phyloP scores from a whole-genome alignment of 345 rosid species.

The Pistacia vera region DNA sequence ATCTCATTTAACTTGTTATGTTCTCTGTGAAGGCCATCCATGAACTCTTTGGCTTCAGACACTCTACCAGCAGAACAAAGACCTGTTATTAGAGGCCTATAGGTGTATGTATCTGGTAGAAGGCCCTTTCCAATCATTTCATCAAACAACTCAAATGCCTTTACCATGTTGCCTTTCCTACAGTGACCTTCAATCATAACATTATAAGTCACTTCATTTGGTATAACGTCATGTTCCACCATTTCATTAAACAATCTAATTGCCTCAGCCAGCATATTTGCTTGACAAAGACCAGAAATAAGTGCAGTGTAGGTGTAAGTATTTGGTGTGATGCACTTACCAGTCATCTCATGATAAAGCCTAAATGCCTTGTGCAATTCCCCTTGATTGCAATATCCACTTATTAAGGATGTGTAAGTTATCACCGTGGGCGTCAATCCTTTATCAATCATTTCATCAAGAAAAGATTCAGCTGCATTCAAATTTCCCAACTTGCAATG shows the following conservation, averaged over 20 bases:
- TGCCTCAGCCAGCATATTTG: slow-evolving; percentile 60
- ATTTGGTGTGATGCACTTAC: slow-evolving; percentile 71
- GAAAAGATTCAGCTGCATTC: slow-evolving; percentile 51
- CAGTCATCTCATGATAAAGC: slow-evolving; percentile 83
- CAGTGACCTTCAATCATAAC: slow-evolving; percentile 81
- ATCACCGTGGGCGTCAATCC: slow-evolving; percentile 72
- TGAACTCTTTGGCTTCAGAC: slow-evolving; percentile 69
- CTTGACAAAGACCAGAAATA: slow-evolving; percentile 68
- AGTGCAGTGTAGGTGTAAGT: slow-evolving; percentile 70
- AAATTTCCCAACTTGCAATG: slow-evolving; percentile 73
- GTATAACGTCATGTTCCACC: slow-evolving; percentile 54
- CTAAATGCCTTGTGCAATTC: slow-evolving; percentile 58
- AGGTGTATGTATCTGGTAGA: slow-evolving; percentile 81
- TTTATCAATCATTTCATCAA: slow-evolving; percentile 55
- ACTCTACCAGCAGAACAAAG: slow-evolving; percentile 70
- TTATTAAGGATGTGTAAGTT: slow-evolving; percentile 72
- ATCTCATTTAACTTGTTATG: slow-evolving; percentile 69
- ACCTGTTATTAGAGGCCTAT: slow-evolving; percentile 73
- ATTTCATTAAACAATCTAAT: slow-evolving; percentile 59
- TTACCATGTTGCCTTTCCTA: slow-evolving; percentile 50
- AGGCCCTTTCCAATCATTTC: slow-evolving; percentile 79
- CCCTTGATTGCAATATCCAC: slow-evolving; percentile 75
- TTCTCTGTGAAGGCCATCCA: slow-evolving; percentile 63
- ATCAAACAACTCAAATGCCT: slow-evolving; percentile 62
- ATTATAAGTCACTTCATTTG: slow-evolving; percentile 83